phyloP scores from a whole-genome alignment of 257 asterid species.

The Ligustrum vulgare region DNA sequence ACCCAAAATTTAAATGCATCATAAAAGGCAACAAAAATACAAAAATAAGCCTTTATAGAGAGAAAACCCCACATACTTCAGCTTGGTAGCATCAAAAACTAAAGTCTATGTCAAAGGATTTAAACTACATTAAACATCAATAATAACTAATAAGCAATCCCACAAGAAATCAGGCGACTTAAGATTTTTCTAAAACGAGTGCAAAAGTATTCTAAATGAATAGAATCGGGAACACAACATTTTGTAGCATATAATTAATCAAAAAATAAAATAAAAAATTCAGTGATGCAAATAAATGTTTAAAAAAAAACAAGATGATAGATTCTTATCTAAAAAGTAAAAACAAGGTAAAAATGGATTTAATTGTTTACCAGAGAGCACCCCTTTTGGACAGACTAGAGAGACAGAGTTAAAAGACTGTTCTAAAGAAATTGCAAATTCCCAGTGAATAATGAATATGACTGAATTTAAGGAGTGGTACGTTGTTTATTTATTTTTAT shows the following conservation, averaged over 20 bases:
- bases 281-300: not conserved
- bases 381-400: constrained; percentile 30
- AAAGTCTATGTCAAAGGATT: not conserved
- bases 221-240: constrained; percentile 1
- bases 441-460: not conserved
- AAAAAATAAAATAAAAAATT: not conserved
- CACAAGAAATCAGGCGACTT: constrained; percentile 23
- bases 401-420: constrained; percentile 12
- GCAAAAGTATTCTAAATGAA: not conserved
- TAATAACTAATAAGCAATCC: constrained; percentile 15
- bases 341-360: not conserved
- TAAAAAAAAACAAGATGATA: not conserved
- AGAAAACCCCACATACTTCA: not conserved
- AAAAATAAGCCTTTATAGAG: not conserved
- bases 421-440: constrained; percentile 15
- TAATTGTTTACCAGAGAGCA: constrained; percentile 40
- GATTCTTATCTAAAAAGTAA: not conserved
- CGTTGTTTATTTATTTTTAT: not conserved
- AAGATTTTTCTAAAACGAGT: constrained; percentile 3
- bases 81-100: not conserved
- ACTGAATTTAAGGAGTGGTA: constrained; percentile 18
- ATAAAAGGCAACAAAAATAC: not conserved
- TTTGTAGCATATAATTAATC: constrained; percentile 10
- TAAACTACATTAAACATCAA: not conserved
- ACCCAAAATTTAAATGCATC: not conserved